Base-by-base conservation (phyloP, 768 basidiomycete species). In the Daedaleopsis nitida region DNA sequence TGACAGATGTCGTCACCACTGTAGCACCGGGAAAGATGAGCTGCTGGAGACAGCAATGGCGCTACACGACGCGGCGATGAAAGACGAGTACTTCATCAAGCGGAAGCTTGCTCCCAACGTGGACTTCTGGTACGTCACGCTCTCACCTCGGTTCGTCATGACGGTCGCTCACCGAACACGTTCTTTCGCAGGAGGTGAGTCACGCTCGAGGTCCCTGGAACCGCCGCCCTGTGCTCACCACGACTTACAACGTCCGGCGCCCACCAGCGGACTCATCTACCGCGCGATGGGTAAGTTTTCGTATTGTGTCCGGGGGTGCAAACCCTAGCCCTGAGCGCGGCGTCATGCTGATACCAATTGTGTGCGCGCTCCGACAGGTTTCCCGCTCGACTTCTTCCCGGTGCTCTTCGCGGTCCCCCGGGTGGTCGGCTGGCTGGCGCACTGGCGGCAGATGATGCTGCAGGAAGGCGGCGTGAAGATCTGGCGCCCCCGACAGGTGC, bases 361-460 rank as follows among this genome's bases (percentile, higher is more conserved):
- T 55, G 45, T 52, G 45, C 51, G 27, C 52, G 45, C 50, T 27
- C 23, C 38, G 38, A 32, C 63, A 91, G 91, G 94, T 47, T 96
- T 96, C 82, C 94, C 94, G 1, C 81, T 91, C 65, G 94, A 96
- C 76, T 96, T 91, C 74, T 96, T 95, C 86, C 94, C 94, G 0
- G 94, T 96, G 21, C 77, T 96, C 35, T 96, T 96, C 69, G 93
- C 88, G 19, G 93, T 96, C 2, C 94, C 94, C 1, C 86, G 94
- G 21, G 92, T 96, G 9, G 92, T 93, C 27, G 94, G 94, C 19
- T 96, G 94, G 94, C 79, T 96, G 9, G 91, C 93, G 0, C 94
- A 95, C 73, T 96, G 94, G 94, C 81, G 91, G 57, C 91, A 96
- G 87, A 92, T 95, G 90, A 95, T 95, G 94, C 77, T 96, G 49